Conservation (phyloP, 345 rosid genomes). For the Brassica nigra region DNA sequence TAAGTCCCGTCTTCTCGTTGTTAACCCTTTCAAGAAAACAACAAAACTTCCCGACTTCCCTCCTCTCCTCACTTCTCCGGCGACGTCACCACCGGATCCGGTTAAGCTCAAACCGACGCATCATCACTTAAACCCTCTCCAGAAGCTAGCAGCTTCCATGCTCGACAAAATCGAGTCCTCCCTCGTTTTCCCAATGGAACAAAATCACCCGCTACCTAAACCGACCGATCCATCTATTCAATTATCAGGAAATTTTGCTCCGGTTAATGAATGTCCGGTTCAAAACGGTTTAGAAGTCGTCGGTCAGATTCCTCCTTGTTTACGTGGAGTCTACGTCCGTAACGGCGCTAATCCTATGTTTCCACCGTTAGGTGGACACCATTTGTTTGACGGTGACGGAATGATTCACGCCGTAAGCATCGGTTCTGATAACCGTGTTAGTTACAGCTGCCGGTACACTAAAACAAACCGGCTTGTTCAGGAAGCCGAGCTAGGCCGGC, state of each 20-base stretch:
- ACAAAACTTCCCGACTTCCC: constrained; percentile 25
- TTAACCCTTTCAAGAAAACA: constrained; percentile 26
- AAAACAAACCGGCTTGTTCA: constrained; percentile 61
- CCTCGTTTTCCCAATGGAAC: constrained; percentile 47
- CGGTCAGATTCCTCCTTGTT: constrained; percentile 58
- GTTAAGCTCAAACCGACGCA: constrained; percentile 25
- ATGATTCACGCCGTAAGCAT: constrained; percentile 79
- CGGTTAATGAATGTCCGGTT: constrained; percentile 72
- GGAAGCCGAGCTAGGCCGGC: constrained; percentile 56
- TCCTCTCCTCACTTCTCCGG: constrained; percentile 23
- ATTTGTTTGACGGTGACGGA: constrained; percentile 84
- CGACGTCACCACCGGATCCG: constrained; percentile 22
- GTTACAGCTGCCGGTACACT: constrained; percentile 69
- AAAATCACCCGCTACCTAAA: constrained; percentile 30
- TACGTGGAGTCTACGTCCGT: constrained; percentile 63
- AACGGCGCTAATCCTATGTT: constrained; percentile 78
- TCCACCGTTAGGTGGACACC: constrained; percentile 63
- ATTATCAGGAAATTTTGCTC: constrained; percentile 69
- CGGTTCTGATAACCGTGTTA: constrained; percentile 43
- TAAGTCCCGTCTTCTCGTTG: background rate
- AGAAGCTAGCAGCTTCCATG: constrained; percentile 55
- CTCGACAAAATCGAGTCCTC: constrained; percentile 60
- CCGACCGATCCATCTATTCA: constrained; percentile 43
- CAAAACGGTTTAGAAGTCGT: constrained; percentile 49
- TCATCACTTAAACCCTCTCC: constrained; percentile 55